These are phyloP conservation scores for Phytopythium kandeliae DNA, from an alignment of 352 stramenopile species.

Conservation along the genomic window DNA sequence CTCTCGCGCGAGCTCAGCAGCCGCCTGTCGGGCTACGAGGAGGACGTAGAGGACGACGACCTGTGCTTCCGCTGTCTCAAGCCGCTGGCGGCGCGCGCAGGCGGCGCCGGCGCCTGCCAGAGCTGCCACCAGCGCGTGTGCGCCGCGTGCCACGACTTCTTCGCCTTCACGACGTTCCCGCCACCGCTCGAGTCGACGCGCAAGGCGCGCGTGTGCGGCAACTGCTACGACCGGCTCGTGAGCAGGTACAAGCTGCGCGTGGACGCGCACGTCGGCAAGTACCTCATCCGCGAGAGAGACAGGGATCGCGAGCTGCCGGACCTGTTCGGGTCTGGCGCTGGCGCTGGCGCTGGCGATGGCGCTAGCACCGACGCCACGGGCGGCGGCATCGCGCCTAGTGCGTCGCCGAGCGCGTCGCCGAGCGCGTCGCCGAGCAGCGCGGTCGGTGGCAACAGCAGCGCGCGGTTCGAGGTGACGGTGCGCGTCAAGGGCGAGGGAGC, in stretches of 20 bases:
- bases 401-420: background rate
- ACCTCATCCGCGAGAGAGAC: constrained; percentile 52
- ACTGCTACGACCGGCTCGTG: constrained; percentile 58
- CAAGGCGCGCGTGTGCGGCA: constrained; percentile 61
- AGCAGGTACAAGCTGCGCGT: constrained; percentile 63
- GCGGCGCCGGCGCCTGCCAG: constrained; percentile 25
- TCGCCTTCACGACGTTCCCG: constrained; percentile 68
- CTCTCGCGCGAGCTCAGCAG: constrained; percentile 6
- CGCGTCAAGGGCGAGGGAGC: constrained; percentile 46
- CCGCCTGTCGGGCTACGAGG: constrained; percentile 18
- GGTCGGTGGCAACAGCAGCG: constrained; percentile 9
- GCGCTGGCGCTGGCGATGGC: background rate
- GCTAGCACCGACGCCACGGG: too few relatives aligned
- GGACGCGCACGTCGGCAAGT: constrained; percentile 64
- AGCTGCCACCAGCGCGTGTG: constrained; percentile 70
- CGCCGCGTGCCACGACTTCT: constrained; percentile 40
- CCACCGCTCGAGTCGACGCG: constrained; percentile 51
- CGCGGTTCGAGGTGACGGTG: constrained; percentile 52
- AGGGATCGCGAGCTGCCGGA: constrained; percentile 21
- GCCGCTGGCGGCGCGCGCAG: constrained; percentile 13
- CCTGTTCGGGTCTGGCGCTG: constrained; percentile 13
- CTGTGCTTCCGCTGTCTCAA: constrained; percentile 65
- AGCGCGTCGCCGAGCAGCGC: background rate
- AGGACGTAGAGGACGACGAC: constrained; percentile 40
- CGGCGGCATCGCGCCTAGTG: too few relatives aligned